These are phyloP conservation scores for Paramecium octaurelia DNA, from an alignment of 73 alveolate genomes.

Conservation along the genomic window DNA sequence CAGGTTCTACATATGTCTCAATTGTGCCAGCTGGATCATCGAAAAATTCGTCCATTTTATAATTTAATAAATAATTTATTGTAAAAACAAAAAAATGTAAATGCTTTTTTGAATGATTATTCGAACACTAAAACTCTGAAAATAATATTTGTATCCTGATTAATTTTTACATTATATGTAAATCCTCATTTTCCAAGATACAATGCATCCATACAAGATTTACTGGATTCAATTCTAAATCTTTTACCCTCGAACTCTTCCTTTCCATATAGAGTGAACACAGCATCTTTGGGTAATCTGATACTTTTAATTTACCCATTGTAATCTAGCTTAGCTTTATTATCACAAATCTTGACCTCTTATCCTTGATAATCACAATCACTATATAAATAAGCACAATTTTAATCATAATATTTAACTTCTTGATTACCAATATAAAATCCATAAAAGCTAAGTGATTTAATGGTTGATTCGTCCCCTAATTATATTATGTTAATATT, in stretches of 20 bases:
- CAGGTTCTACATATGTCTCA: not conserved
- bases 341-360: not conserved
- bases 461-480: constrained; percentile 10
- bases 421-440: constrained; percentile 9
- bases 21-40: not conserved
- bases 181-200: constrained; percentile 12
- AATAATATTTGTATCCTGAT: not conserved
- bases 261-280: not conserved
- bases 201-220: constrained; percentile 13
- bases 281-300: constrained; percentile 31
- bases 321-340: not conserved
- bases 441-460: constrained; percentile 8
- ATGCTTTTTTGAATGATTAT: not conserved
- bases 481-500: not conserved
- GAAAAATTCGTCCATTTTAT: not conserved
- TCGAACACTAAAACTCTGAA: not conserved
- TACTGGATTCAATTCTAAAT: not conserved
- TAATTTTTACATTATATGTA: not conserved
- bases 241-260: not conserved
- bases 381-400: constrained; percentile 44
- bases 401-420: not conserved
- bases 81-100: not conserved
- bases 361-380: constrained; percentile 37
- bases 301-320: constrained; percentile 18
- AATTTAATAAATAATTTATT: not conserved